A percentile compares a stretch with the other conserved stretches of the same genome.
These are phyloP conservation scores for Primulina huaijiensis DNA, from an alignment of 257 asterid genomes.

Conservation along the genomic window DNA sequence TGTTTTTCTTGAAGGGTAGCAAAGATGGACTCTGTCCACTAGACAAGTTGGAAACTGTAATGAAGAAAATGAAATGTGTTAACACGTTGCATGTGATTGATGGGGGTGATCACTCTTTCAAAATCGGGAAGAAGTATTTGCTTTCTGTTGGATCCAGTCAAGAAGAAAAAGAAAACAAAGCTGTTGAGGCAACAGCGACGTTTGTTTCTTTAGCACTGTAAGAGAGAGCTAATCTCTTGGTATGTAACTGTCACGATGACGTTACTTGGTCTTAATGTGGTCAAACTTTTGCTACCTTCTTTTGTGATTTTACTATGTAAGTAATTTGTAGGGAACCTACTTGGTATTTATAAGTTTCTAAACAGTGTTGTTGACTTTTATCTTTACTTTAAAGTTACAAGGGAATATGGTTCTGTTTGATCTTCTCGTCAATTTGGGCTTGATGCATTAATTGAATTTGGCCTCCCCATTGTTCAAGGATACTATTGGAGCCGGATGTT, in stretches of 20 bases:
- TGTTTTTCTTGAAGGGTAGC: constrained; percentile 62
- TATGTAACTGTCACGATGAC: not conserved
- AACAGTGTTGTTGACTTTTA: not conserved
- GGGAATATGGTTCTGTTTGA: too few species aligned
- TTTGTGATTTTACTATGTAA: too few species aligned
- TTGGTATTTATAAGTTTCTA: not conserved
- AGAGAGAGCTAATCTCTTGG: constrained; percentile 13
- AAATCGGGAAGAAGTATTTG: constrained; percentile 63
- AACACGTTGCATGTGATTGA: constrained; percentile 63
- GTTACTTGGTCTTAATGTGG: constrained; percentile 7
- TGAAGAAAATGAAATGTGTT: constrained; percentile 53
- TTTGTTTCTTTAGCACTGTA: constrained; percentile 40
- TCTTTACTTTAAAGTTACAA: too few species aligned
- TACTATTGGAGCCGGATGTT: too few species aligned
- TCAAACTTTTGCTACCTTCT: not conserved
- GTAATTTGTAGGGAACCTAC: not conserved
- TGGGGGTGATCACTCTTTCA: constrained; percentile 91
- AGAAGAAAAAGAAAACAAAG: constrained; percentile 59
- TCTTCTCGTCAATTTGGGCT: too few species aligned
- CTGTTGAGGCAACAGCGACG: constrained; percentile 48
- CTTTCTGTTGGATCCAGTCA: constrained; percentile 49
- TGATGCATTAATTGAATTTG: too few species aligned
- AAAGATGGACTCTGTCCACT: constrained; percentile 81
- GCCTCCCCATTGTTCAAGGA: too few species aligned
- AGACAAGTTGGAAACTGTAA: constrained; percentile 54